phyloP scores from a whole-genome alignment of 2,329 filamentous ascomycete species.

The Falciphora oryzae region DNA sequence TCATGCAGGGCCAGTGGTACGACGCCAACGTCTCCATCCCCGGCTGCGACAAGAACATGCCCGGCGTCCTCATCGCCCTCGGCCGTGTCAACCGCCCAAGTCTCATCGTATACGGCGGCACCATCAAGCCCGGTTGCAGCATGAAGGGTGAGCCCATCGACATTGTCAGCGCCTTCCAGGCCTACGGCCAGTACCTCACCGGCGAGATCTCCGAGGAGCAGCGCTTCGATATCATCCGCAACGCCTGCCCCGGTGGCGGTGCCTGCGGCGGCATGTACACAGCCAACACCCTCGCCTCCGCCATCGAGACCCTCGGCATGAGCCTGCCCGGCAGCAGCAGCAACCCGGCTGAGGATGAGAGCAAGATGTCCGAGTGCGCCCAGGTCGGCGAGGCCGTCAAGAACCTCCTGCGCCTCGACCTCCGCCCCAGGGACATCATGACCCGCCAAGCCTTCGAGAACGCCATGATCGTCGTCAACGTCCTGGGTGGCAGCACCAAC shows the following conservation, averaged over 20 bases:
- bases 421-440: conserved; percentile 71
- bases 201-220: conserved; percentile 88
- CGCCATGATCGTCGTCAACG: conserved; percentile 76
- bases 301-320: conserved; percentile 69
- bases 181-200: conserved; percentile 90
- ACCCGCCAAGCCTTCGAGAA: conserved; percentile 78
- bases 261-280: conserved; percentile 86
- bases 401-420: conserved; percentile 69
- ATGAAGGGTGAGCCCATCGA: conserved; percentile 72
- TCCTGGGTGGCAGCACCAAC: conserved; percentile 80
- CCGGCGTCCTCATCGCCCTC: conserved; percentile 84
- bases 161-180: conserved; percentile 96
- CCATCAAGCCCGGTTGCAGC: conserved; percentile 85
- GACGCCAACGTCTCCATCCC: conserved; percentile 92
- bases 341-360: conserved; percentile 67
- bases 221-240: conserved; percentile 88
- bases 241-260: conserved; percentile 80
- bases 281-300: conserved; percentile 70
- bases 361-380: conserved; percentile 68
- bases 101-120: conserved; percentile 92
- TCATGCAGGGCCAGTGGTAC: conserved; percentile 86
- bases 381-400: conserved; percentile 67
- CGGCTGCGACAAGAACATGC: conserved; percentile 98
- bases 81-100: conserved; percentile 87
- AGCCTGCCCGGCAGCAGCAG: conserved; percentile 78